These are phyloP conservation scores for Paraphoma chrysanthemicola DNA, from an alignment of 2,329 filamentous ascomycete species.

Conservation along the genomic window DNA sequence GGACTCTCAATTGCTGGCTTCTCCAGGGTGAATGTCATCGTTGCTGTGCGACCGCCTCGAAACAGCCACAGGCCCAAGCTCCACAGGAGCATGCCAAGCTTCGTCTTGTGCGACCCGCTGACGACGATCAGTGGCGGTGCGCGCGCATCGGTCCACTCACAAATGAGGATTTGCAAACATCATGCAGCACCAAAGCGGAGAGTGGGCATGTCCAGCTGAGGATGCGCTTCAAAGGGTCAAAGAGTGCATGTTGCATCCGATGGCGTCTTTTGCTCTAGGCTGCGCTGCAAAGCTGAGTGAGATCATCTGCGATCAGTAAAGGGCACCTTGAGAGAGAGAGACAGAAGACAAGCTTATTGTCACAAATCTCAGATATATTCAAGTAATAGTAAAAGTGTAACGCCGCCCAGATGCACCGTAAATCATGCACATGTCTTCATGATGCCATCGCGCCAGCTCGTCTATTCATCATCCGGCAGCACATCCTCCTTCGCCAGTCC, in stretches of 20 bases:
- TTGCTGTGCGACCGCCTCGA: slow-evolving; percentile 3
- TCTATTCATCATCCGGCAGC: slow-evolving; percentile 28
- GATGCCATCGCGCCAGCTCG: not conserved
- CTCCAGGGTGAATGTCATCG: not conserved
- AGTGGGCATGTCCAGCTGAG: not conserved
- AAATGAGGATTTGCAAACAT: not conserved
- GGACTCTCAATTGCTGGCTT: too few relatives aligned
- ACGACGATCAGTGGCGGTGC: not conserved
- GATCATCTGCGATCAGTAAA: not conserved
- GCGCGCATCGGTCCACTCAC: not conserved
- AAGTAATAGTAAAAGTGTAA: not conserved
- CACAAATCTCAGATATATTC: not conserved
- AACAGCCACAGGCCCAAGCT: slow-evolving; percentile 9
- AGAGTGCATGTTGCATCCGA: not conserved
- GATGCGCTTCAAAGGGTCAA: not conserved
- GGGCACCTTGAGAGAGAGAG: not conserved
- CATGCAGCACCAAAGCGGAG: not conserved
- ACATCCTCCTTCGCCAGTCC: slow-evolving; percentile 39
- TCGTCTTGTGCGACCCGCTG: not conserved
- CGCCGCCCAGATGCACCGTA: slow-evolving; percentile 2
- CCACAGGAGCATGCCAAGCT: slow-evolving; percentile 6
- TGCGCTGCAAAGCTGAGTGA: not conserved
- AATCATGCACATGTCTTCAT: not conserved
- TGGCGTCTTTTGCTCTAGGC: not conserved
- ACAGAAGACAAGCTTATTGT: not conserved